Conservation (phyloP, 306 rosid genomes). For the Canavalia gladiata region DNA sequence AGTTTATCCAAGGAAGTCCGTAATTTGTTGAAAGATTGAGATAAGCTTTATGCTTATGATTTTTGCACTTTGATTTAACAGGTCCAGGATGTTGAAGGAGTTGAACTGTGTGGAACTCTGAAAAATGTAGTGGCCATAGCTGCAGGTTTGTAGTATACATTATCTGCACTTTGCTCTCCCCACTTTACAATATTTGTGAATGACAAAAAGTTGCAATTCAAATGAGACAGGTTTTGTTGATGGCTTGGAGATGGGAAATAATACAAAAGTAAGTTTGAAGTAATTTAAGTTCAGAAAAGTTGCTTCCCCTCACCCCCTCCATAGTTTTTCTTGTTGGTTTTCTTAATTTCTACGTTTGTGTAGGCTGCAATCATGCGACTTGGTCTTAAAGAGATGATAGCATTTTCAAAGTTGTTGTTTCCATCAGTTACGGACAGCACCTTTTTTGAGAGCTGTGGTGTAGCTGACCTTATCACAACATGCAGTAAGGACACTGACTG, state of each 20-base stretch:
- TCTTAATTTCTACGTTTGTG: constrained; percentile 30
- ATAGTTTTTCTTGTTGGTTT: constrained; percentile 30
- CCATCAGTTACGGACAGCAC: constrained; percentile 89
- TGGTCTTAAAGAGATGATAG: constrained; percentile 88
- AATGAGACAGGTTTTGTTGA: constrained; percentile 83
- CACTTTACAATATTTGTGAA: constrained; percentile 33
- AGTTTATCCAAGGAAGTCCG: no score
- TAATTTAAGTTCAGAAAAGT: background rate
- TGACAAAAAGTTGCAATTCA: constrained; percentile 42
- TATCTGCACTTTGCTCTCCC: constrained; percentile 16
- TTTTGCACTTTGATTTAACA: constrained; percentile 47
- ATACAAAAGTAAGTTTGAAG: constrained; percentile 76
- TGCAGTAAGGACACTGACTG: constrained; percentile 69
- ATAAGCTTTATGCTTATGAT: constrained; percentile 21
- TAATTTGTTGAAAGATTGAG: constrained; percentile 13
- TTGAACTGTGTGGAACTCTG: constrained; percentile 93
- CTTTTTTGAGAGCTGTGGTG: constrained; percentile 94
- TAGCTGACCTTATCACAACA: constrained; percentile 95
- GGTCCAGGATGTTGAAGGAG: constrained; percentile 95
- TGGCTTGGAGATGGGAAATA: constrained; percentile 97
- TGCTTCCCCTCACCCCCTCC: background rate
- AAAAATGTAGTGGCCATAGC: constrained; percentile 93
- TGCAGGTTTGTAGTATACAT: constrained; percentile 69
- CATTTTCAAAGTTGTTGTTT: constrained; percentile 79
- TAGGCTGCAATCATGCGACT: constrained; percentile 97